Conservation (phyloP, 1,139 yeast genomes). For the Geotrichum siamense region DNA sequence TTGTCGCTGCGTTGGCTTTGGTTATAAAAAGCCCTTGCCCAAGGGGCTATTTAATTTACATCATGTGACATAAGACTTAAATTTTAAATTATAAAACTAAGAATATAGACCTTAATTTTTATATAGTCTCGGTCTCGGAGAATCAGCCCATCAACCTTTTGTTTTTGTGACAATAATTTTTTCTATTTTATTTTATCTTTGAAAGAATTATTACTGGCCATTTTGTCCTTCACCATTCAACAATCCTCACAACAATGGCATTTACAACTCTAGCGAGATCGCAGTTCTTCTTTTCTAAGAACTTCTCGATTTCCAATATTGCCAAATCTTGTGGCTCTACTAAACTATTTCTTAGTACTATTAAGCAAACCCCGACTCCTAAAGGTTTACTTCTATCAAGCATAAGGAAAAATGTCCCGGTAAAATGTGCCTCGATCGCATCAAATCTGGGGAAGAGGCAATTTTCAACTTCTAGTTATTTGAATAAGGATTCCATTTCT, state of each 20-base stretch:
- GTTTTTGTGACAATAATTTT: not conserved
- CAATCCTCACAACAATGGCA: conserved; percentile 10
- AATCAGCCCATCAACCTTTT: not conserved
- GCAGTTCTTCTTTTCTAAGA: conserved; percentile 33
- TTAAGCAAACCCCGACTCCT: not conserved
- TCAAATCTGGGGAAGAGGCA: conserved; percentile 5
- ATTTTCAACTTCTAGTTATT: conserved; percentile 14
- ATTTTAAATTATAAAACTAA: not conserved
- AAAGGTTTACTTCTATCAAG: conserved; percentile 1
- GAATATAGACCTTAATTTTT: not conserved
- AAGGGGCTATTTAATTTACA: too few species aligned
- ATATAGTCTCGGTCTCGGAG: not conserved
- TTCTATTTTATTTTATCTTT: not conserved
- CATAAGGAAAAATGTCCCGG: conserved; percentile 1
- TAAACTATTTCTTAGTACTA: conserved; percentile 13
- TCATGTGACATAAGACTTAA: too few species aligned
- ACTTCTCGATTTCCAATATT: conserved; percentile 26
- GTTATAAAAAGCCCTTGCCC: too few species aligned
- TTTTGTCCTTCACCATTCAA: not conserved
- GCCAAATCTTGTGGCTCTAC: conserved; percentile 29
- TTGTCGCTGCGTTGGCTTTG: not conserved
- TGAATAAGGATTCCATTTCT: conserved; percentile 12
- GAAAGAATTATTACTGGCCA: not conserved
- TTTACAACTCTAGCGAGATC: conserved; percentile 30
- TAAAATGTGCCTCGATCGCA: conserved; percentile 6